Evolutionary conservation across 1,139 yeast genomes (phyloP).

Genomic region (Ogataea hybrid): DNA sequence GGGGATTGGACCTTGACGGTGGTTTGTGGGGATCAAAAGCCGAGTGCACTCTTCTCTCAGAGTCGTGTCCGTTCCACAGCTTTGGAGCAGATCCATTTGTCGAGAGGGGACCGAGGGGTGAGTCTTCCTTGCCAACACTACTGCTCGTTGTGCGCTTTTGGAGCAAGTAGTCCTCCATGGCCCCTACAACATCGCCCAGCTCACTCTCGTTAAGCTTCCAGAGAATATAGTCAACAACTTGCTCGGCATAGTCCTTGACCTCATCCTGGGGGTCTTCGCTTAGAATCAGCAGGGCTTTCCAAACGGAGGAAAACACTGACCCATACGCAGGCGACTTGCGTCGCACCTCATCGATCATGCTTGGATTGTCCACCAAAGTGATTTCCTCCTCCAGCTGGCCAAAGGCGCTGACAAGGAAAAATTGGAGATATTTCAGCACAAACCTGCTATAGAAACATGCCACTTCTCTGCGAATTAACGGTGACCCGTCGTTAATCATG

Average conservation of each 20-base stretch:
- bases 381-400: conserved; percentile 83
- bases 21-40: conserved; percentile 17
- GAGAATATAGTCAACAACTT: conserved; percentile 73
- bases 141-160: conserved; percentile 36
- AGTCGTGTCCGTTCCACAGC: conserved; percentile 6
- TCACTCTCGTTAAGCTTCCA: conserved; percentile 61
- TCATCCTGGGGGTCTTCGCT: conserved; percentile 90
- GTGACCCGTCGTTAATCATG: conserved; percentile 79
- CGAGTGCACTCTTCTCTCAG: conserved; percentile 26
- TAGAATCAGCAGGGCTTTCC: conserved; percentile 80
- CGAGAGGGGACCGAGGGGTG: conserved; percentile 11
- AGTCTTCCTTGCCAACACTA: background rate
- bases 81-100: conserved; percentile 9
- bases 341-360: conserved; percentile 56
- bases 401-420: conserved; percentile 85
- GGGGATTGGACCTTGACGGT: conserved; percentile 5
- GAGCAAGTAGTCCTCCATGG: conserved; percentile 62
- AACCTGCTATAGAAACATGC: conserved; percentile 75
- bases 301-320: conserved; percentile 79
- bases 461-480: conserved; percentile 83
- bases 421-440: conserved; percentile 65
- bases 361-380: conserved; percentile 60
- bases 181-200: conserved; percentile 58
- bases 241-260: conserved; percentile 71
- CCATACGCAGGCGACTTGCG: conserved; percentile 76